Evolutionary conservation across 768 basidiomycete genomes (phyloP), one percentile per base, ranked within the genome.

Genomic region (Amyloporia xantha): DNA sequence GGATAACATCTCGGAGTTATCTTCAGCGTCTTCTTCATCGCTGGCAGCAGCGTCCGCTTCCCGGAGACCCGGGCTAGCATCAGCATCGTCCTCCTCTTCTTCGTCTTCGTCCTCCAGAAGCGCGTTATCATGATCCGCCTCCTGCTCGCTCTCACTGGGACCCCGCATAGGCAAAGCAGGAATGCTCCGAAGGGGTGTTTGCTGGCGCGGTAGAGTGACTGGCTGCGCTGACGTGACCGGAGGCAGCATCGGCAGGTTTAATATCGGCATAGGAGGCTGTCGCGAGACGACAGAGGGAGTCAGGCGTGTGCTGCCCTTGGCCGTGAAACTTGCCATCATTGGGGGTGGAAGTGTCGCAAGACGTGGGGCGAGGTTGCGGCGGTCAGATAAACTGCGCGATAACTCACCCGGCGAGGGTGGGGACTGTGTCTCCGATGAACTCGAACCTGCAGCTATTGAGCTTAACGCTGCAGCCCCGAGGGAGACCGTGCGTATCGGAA

Each of bases 131-230:
- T 64, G 60, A 23, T 59, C 57, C 15, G 54, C 61, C 2, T 58
- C 59, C 12, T 50, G 54, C 10, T 54, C 70, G 1, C 66, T 63
- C 25, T 66, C 67, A 20, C 71, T 68, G 4, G 67, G 66, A 25
- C 72, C 72, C 24, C 67, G 59, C 58, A 71, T 67, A 15, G 71
- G 69, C 41, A 82, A 59, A 23, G 75, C 79, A 26, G 83, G 83
- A 67, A 82, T 77, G 50, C 68, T 77, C 40, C 71, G 67, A 53
- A 81, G 61, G 11, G 74, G 69, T 11, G 58, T 58, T 15, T 35
- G 52, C 43, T 63, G 59, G 30, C 57, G 55, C 5, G 53, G 47
- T 39, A 56, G 59, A 10, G 51, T 48, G 17, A 53, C 57, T 45
- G 50, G 54, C 46, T 51, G 58, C 5, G 52, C 27, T 39, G 59